A percentile compares a stretch with the other conserved stretches of the same genome.
These are phyloP conservation scores for Acacia crassicarpa DNA, from an alignment of 306 rosid genomes.

Conservation along the genomic window DNA sequence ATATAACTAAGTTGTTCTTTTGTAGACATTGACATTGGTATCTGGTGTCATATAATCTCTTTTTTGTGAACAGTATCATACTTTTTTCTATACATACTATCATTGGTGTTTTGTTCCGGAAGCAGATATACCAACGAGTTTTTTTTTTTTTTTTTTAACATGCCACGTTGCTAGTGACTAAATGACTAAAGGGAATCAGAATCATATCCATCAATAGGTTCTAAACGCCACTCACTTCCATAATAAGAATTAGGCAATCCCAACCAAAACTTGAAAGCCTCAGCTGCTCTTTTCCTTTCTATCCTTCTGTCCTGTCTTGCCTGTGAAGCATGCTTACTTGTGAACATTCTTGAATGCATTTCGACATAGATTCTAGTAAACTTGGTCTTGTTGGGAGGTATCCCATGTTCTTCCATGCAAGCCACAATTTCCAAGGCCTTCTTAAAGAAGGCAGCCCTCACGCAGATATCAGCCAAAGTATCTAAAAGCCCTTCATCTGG, in stretches of 20 bases:
- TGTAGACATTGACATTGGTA: conserved; percentile 20
- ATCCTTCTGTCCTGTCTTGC: conserved; percentile 89
- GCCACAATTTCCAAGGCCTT: conserved; percentile 96
- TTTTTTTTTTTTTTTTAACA: neutral
- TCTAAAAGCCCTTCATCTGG: conserved; percentile 93
- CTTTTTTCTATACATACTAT: neutral
- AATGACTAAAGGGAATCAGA: conserved; percentile 38
- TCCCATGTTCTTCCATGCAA: conserved; percentile 96
- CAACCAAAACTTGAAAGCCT: conserved; percentile 96
- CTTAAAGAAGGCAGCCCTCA: conserved; percentile 90
- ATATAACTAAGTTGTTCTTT: neutral
- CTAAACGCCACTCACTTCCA: conserved; percentile 94
- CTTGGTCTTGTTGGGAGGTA: conserved; percentile 92
- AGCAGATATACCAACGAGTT: neutral
- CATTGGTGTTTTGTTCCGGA: conserved; percentile 12
- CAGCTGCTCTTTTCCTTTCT: conserved; percentile 96
- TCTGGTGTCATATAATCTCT: neutral
- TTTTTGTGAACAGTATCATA: neutral
- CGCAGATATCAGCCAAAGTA: conserved; percentile 89
- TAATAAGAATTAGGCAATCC: conserved; percentile 96
- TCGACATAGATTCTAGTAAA: conserved; percentile 91
- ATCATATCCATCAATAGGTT: conserved; percentile 66
- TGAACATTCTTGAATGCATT: conserved; percentile 97
- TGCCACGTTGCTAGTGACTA: conserved; percentile 19
- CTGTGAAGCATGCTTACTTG: conserved; percentile 93